Conservation (phyloP, 441 rosid species). For the Populus hybrid region DNA sequence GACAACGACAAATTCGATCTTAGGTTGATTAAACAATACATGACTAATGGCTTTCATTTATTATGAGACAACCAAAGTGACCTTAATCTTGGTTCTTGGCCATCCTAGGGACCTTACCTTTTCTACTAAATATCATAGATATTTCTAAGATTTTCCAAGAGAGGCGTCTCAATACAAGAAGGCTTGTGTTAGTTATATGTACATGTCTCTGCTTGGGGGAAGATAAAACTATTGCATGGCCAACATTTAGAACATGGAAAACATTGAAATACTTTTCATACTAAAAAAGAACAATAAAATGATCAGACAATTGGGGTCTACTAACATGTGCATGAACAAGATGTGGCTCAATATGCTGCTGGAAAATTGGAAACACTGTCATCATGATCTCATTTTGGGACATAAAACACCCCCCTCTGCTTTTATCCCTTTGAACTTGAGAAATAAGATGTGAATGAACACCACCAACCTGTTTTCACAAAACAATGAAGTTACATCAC, state of each 20-base stretch:
- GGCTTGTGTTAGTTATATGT: neutral
- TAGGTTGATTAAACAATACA: neutral
- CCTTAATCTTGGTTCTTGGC: neutral
- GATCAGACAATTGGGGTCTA: slow-evolving; percentile 25
- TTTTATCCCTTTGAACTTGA: slow-evolving; percentile 98
- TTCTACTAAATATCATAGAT: neutral
- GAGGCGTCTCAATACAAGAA: neutral
- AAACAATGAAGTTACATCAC: slow-evolving; percentile 19
- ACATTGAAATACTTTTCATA: neutral
- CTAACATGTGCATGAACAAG: slow-evolving; percentile 99
- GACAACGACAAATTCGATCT: neutral
- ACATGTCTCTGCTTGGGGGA: neutral
- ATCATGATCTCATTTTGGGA: slow-evolving; percentile 99
- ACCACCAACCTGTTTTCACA: slow-evolving; percentile 87
- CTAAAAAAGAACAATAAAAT: slow-evolving; percentile 5
- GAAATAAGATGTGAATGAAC: slow-evolving; percentile 97
- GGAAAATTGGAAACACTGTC: slow-evolving; percentile 98
- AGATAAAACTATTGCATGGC: neutral
- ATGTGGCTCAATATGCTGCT: slow-evolving; percentile 97
- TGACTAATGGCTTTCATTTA: neutral
- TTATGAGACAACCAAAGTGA: neutral
- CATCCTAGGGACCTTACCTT: neutral
- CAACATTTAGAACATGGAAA: neutral
- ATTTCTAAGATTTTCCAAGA: neutral
- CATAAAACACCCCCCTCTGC: slow-evolving; percentile 81